Evolutionary conservation across 2,329 filamentous ascomycete genomes (phyloP), one percentile per base, ranked within the genome.

Genomic region (Ophiocordyceps camponoti-floridani): DNA sequence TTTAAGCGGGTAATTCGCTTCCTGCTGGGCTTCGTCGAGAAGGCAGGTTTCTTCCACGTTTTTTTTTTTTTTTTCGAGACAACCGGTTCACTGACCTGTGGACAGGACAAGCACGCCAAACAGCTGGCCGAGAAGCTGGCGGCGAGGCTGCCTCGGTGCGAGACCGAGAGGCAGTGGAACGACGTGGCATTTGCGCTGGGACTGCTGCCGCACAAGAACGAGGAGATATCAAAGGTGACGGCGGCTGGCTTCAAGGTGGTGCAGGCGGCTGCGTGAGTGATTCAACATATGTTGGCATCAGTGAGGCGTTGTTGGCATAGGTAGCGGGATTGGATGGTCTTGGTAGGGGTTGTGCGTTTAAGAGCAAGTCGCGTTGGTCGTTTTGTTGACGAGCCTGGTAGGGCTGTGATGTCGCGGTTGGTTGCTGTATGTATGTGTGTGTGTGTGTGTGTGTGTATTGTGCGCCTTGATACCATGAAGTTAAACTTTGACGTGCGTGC

Each of bases 91-190:
- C 19, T 41, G 40, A 41, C 26, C 3, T 28, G 27, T 10, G 14
- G 13, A n/a, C 51, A 94, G 88, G 91, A 98, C 62, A 95, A 95
- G 67, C 91, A 98, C 57, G 88, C 91, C 43, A 91, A 87, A 55
- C 89, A 98, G 59, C 72, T 98, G 27, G 81, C 91, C 0, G 82
- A 89, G 49, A 98, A 98, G 63, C 70, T 98, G 48, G 88, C 91
- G 1, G 87, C 88, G 5, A 75, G 91, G 51, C 71, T 98, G 41
- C 70, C 75, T 1, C 75, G 89, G 42, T 95, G 88, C 56, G 88
- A 95, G 58, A 94, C 75, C 42, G 89, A 98, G 65, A 73, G 88
- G 50, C 88, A 96, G 59, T 98, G 91, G 91, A 94, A 89, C 58
- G 91, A 98, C 63, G 88, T 96, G 40, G 85, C 89, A 0, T 98